phyloP scores from a whole-genome alignment of 306 rosid genomes.

The Cucurbita maxima region DNA sequence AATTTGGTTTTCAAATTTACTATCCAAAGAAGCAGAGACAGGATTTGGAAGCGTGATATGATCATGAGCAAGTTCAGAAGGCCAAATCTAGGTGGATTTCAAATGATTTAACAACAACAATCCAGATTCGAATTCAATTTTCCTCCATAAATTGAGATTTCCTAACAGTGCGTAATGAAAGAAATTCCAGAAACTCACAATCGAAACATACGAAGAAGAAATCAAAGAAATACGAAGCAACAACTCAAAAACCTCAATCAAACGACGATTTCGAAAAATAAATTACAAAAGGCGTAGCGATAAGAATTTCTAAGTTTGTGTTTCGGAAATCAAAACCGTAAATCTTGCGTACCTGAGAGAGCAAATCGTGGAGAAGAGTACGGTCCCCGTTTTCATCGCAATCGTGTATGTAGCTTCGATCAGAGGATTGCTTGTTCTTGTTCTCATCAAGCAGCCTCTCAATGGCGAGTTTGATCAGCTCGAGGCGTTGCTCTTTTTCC shows the following conservation, averaged over 20 bases:
- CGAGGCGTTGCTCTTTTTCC: slow-evolving; percentile 38
- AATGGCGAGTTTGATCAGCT: slow-evolving; percentile 43
- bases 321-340: not conserved
- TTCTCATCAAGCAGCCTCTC: slow-evolving; percentile 35
- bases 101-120: not conserved
- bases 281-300: not conserved
- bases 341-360: slow-evolving; percentile 35
- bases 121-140: not conserved
- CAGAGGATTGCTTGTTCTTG: slow-evolving; percentile 8
- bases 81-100: not conserved
- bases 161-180: not conserved
- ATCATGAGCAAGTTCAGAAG: not conserved
- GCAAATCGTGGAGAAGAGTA: slow-evolving; percentile 41
- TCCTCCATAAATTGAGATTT: not conserved
- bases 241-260: not conserved
- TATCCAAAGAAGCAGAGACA: not conserved
- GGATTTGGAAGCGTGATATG: not conserved
- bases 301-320: not conserved
- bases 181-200: not conserved
- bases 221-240: not conserved
- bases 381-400: slow-evolving; percentile 20
- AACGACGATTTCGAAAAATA: not conserved
- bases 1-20: not conserved
- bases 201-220: not conserved
- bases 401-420: not conserved